Percentiles rank a stretch among this genome's conserved stretches.
phyloP scores from a whole-genome alignment of 2,329 filamentous ascomycete species.

The Calcarisporium arbuscula region DNA sequence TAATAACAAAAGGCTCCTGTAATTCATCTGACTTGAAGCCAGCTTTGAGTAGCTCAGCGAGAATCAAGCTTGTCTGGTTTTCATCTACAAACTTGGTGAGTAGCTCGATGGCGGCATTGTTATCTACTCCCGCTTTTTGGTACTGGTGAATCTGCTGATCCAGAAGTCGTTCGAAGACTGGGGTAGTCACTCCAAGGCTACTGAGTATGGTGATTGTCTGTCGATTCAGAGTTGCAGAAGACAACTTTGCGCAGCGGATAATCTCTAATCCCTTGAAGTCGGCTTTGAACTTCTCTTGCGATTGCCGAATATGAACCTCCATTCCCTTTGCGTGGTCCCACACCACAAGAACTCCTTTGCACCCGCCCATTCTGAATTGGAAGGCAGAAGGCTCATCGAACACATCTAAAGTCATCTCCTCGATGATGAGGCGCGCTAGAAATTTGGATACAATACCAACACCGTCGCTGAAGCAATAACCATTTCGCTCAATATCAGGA shows the following conservation, averaged over 20 bases:
- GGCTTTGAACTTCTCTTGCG: constrained; percentile 81
- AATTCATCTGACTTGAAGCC: constrained; percentile 63
- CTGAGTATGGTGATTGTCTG: constrained; percentile 86
- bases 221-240: constrained; percentile 76
- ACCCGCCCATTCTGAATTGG: constrained; percentile 88
- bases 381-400: constrained; percentile 68
- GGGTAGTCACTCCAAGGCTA: constrained; percentile 62
- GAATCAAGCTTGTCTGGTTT: constrained; percentile 68
- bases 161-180: constrained; percentile 63
- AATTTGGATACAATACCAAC: constrained; percentile 86
- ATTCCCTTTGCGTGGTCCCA: constrained; percentile 61
- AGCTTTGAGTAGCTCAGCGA: constrained; percentile 70
- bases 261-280: constrained; percentile 72
- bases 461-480: constrained; percentile 78
- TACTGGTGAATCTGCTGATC: constrained; percentile 61
- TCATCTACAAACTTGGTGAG: constrained; percentile 75
- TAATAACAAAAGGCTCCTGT: constrained; percentile 74
- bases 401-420: constrained; percentile 58
- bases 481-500: constrained; percentile 63
- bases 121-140: constrained; percentile 61
- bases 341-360: constrained; percentile 79
- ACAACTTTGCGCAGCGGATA: constrained; percentile 70
- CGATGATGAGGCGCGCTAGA: constrained; percentile 65
- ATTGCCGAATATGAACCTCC: constrained; percentile 72
- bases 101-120: constrained; percentile 56